Conservation (phyloP, 2,329 filamentous ascomycete species). For the Penicillium oxalicum region DNA sequence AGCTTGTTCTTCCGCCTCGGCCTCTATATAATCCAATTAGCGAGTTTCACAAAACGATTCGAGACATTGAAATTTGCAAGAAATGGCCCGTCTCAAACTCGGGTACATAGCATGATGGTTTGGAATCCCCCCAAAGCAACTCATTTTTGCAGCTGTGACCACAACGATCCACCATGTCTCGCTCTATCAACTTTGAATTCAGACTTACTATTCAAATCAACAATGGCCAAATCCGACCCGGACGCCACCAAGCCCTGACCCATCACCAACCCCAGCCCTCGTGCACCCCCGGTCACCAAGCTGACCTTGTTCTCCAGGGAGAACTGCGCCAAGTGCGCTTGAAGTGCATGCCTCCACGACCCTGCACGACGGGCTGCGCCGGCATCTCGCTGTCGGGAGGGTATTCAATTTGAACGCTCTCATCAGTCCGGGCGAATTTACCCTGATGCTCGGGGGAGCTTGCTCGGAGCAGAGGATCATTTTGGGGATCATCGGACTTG, state of each 20-base stretch:
- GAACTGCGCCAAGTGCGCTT: slow-evolving; percentile 81
- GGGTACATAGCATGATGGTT: too few species aligned
- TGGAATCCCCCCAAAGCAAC: too few species aligned
- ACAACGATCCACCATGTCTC: too few species aligned
- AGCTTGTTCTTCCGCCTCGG: slow-evolving; percentile 76
- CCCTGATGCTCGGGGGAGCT: slow-evolving; percentile 50
- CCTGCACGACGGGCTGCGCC: slow-evolving; percentile 62
- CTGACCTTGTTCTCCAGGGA: slow-evolving; percentile 78
- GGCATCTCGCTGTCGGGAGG: slow-evolving; percentile 70
- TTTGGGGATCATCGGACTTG: slow-evolving; percentile 18
- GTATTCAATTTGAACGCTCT: slow-evolving; percentile 71
- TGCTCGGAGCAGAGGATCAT: slow-evolving; percentile 22
- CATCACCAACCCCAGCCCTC: slow-evolving; percentile 87
- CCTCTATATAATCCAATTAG: slow-evolving; percentile 49
- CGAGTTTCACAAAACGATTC: not conserved
- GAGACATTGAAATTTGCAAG: too few species aligned
- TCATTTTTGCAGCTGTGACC: too few species aligned
- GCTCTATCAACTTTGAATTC: not conserved
- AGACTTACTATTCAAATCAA: slow-evolving; percentile 79
- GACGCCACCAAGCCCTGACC: slow-evolving; percentile 83
- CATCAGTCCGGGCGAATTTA: slow-evolving; percentile 71
- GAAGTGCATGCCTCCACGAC: slow-evolving; percentile 72
- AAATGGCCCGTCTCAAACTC: too few species aligned
- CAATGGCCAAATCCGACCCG: slow-evolving; percentile 82
- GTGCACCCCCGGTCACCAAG: slow-evolving; percentile 82